A percentile compares a stretch with the other conserved stretches of the same genome.
Evolutionary conservation across 192 early-diverging fungal species (phyloP).

Genomic region (Backusella macrospora): DNA sequence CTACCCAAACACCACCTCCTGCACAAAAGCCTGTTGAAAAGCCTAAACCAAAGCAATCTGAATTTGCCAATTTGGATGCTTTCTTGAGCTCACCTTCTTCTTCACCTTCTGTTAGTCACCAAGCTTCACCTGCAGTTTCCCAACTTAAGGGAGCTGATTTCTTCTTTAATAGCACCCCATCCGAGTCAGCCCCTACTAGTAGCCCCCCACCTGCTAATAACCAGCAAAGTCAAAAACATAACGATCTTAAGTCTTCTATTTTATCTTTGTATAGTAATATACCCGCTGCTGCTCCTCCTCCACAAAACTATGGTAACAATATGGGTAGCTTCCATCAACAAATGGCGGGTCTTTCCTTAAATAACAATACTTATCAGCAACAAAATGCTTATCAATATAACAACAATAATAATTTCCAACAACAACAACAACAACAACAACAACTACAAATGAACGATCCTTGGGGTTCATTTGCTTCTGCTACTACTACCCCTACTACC

Average conservation of each 20-base stretch:
- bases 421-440: conserved; percentile 8
- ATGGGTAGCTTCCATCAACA: conserved; percentile 30
- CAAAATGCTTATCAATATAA: conserved; percentile 16
- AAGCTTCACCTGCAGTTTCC: conserved; percentile 10
- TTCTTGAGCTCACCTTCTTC: conserved; percentile 31
- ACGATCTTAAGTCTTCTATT: conserved; percentile 42
- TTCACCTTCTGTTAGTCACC: neutral
- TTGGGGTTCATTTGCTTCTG: neutral
- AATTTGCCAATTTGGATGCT: conserved; percentile 35
- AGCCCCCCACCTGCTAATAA: neutral
- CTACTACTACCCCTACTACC: neutral
- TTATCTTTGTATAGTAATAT: conserved; percentile 38
- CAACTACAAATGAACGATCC: neutral
- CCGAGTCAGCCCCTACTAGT: conserved; percentile 14
- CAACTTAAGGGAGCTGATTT: conserved; percentile 49
- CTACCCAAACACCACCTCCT: conserved; percentile 3
- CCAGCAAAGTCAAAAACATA: conserved; percentile 25
- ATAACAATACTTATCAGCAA: conserved; percentile 6
- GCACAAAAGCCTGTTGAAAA: conserved; percentile 11
- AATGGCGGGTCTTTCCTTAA: conserved; percentile 27
- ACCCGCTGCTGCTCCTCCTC: conserved; percentile 11
- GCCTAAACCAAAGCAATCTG: conserved; percentile 16
- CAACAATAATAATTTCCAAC: conserved; percentile 9
- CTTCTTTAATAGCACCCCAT: conserved; percentile 25
- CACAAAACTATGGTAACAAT: conserved; percentile 11